Base-by-base conservation (phyloP, 768 basidiomycete species). In the Rickenella mellea region DNA sequence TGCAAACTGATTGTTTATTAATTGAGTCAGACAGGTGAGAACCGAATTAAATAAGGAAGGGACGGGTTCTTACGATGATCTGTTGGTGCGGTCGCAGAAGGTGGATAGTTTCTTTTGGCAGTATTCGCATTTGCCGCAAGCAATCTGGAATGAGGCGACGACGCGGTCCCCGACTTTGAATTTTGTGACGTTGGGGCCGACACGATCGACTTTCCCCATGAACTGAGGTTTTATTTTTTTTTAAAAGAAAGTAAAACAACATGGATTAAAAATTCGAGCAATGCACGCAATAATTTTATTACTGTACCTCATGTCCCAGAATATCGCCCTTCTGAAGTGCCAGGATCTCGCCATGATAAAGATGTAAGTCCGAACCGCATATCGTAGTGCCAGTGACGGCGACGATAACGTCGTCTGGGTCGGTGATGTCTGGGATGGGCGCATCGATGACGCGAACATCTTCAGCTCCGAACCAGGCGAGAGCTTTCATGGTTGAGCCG, bases 71-170 rank as follows among this genome's bases (percentile, higher is more conserved):
- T 54, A 73, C 70, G 70, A 68, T 3, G 78, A 78, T 39, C 71
- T 68, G 59, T 84, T 83, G 7, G 81, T 86, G n/a, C 66, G 59
- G 44, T 85, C 78, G 55, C 85, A 89, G 56, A 83, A 75, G 2
- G 78, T 79, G 0, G 79, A 80, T 0, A 81, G 64, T 51, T 82
- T 83, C 57, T 85, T 58, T 58, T 83, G 61, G 71, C 85, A 88
- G 59, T 74, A 86, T 33, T 68, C 58, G 60, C 83, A 85, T 38
- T 72, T 68, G 2, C 84, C 82, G 50, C 83, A 86, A 0, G 81
- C 80, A 40, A 82, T 77, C 54, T 85, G 82, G 74, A 87, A 87
- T 2, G 77, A 78, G 0, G 75, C 71, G n/a, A 87, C 84, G 41
- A 86, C 83, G 19, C 83, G 73, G 51, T 87, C 76, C 15, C 84